Base-by-base conservation (phyloP, 441 rosid genomes). In the Raphanus hybrid region DNA sequence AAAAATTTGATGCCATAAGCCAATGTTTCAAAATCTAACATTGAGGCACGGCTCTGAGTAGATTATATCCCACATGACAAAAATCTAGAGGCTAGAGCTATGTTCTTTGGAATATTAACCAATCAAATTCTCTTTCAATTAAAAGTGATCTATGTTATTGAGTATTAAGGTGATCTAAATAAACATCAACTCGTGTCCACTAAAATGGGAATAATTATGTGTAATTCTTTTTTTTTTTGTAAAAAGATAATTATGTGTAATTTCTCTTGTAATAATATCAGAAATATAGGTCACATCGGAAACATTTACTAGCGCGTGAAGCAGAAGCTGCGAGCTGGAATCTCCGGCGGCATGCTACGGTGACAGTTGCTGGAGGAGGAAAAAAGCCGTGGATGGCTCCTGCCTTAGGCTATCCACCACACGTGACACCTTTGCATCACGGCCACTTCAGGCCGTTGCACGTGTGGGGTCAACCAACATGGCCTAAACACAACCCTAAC, bases 381-480 rank as follows among this genome's bases (percentile, higher is more conserved):
- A 72, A 82, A 77, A 84, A 76, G 58, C 84, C 84, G 2, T 90
- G 96, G 96, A 79, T 77, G 64, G 86, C 91, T 75, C 52, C 91
- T 10, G 86, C 90, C 6, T 82, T 94, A 77, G 97, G 94, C 70
- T 94, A 89, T 77, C 96, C 95, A 57, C 91, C 91, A 0, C 75
- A 85, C 20, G 73, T 78, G 16, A 75, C 92, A 72, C 90, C 84
- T 67, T 79, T 85, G 50, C 87, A 64, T 29, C 78, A 81, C n/a
- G 76, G 78, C 50, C 85, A 79, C 43, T 86, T 86, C 29, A 84
- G 92, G 84, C 96, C 96, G 6, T 82, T 91, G 60, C 97, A 94
- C 68, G 98, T 92, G 0, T 94, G 97, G 97, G 98, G 98, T 39
- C 97, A 94, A 82, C 98, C 98, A 9, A 79, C 86, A 35, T 91